Conservation (phyloP, 2,329 filamentous ascomycete genomes). For the Biscogniauxia marginata region DNA sequence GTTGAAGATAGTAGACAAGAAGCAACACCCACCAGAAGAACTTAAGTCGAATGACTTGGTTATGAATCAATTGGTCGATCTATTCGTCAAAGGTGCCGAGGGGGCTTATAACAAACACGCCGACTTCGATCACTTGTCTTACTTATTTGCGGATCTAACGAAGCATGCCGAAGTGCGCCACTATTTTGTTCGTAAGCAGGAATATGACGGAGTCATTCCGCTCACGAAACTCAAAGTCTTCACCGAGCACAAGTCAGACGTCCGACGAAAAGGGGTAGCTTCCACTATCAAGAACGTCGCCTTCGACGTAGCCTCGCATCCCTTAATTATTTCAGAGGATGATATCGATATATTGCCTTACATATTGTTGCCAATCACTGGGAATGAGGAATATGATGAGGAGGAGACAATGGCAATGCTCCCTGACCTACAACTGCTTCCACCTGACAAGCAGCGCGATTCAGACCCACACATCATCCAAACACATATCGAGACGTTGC, state of each 20-base stretch:
- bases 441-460: constrained; percentile 86
- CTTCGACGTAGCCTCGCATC: constrained; percentile 76
- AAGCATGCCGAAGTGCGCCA: constrained; percentile 73
- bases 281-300: constrained; percentile 92
- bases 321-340: constrained; percentile 66
- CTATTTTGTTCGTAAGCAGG: constrained; percentile 71
- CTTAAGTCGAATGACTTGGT: constrained; percentile 71
- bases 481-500: constrained; percentile 85
- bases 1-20: constrained; percentile 67
- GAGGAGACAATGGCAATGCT: constrained; percentile 87
- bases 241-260: constrained; percentile 81
- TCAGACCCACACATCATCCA: constrained; percentile 72
- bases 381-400: constrained; percentile 81
- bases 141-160: constrained; percentile 89
- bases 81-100: constrained; percentile 90
- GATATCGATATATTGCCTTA: constrained; percentile 84
- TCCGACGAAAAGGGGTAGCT: constrained; percentile 90
- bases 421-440: constrained; percentile 83
- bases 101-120: constrained; percentile 80
- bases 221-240: constrained; percentile 92
- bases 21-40: constrained; percentile 65
- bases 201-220: constrained; percentile 81
- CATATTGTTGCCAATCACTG: constrained; percentile 82
- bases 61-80: constrained; percentile 89
- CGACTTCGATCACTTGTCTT: constrained; percentile 89